Percentiles rank a stretch among this genome's conserved stretches.
These are phyloP conservation scores for Sanguinoderma infundibulare DNA, from an alignment of 1,284 basidiomycete species.

Conservation along the genomic window DNA sequence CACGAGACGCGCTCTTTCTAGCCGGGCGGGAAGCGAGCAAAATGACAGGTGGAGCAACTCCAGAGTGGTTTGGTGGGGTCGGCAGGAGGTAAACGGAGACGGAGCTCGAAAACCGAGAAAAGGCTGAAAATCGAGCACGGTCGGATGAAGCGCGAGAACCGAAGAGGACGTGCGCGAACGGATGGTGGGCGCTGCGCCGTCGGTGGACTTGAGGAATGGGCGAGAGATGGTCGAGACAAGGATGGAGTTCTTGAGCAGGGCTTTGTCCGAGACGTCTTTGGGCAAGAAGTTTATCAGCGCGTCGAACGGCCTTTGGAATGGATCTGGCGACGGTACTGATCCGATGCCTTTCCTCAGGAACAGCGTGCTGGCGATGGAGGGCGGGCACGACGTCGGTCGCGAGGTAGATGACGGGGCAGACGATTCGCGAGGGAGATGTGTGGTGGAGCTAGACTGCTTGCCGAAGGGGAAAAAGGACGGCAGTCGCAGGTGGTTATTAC, in stretches of 20 bases:
- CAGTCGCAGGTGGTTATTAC: constrained; percentile 23
- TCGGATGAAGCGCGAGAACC: constrained; percentile 4
- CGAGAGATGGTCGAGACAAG: constrained; percentile 48
- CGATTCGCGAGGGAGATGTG: constrained; percentile 18
- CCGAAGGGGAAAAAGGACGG: constrained; percentile 29
- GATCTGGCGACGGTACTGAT: constrained; percentile 33
- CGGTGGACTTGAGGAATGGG: constrained; percentile 40
- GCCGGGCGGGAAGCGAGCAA: constrained; percentile 19
- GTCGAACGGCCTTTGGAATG: constrained; percentile 45
- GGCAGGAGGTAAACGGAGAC: constrained; percentile 30
- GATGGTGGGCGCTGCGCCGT: constrained; percentile 7
- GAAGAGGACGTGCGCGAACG: constrained; percentile 16
- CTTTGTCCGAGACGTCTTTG: constrained; percentile 37
- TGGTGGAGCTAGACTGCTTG: constrained; percentile 31
- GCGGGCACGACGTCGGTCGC: constrained; percentile 12
- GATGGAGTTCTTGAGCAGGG: constrained; percentile 46
- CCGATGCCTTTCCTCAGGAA: constrained; percentile 9
- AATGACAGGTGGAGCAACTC: constrained; percentile 17
- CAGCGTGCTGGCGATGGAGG: constrained; percentile 19
- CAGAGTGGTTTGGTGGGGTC: constrained; percentile 18
- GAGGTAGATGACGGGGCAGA: neutral
- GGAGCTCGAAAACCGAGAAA: constrained; percentile 21
- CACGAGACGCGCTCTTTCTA: constrained; percentile 34
- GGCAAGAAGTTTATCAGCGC: constrained; percentile 47
- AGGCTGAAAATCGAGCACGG: constrained; percentile 23